Evolutionary conservation across 768 basidiomycete species (phyloP).

Genomic region (Suillus hirtellus): DNA sequence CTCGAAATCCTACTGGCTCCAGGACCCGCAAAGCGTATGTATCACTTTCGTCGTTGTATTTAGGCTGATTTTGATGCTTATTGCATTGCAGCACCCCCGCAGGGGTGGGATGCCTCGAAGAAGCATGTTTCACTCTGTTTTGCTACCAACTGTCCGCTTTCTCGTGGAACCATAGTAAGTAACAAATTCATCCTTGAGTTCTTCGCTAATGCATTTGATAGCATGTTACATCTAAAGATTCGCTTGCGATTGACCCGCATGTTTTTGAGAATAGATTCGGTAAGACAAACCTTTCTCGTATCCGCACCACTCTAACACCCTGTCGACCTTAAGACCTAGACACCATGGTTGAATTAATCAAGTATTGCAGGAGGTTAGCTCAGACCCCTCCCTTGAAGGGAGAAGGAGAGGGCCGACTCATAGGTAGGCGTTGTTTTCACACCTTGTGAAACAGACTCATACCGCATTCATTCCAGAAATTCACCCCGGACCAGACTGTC

Average conservation of each 20-base stretch:
- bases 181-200: background rate
- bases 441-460: background rate
- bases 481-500: background rate
- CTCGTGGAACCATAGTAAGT: background rate
- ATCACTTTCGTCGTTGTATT: background rate
- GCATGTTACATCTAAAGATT: background rate
- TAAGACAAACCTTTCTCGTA: background rate
- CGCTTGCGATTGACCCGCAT: background rate
- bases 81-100: background rate
- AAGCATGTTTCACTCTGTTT: slow-evolving; percentile 1
- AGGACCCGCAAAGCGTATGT: background rate
- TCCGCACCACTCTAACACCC: background rate
- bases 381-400: background rate
- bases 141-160: background rate
- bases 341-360: background rate
- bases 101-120: slow-evolving; percentile 3
- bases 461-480: background rate
- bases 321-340: background rate
- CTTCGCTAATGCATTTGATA: background rate
- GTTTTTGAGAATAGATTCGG: background rate
- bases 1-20: background rate
- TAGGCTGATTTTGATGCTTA: background rate
- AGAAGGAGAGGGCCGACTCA: background rate
- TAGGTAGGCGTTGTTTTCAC: background rate
- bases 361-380: background rate